Evolutionary conservation across 192 early-diverging fungal species (phyloP).

Genomic region (Umbelopsis ramanniana): DNA sequence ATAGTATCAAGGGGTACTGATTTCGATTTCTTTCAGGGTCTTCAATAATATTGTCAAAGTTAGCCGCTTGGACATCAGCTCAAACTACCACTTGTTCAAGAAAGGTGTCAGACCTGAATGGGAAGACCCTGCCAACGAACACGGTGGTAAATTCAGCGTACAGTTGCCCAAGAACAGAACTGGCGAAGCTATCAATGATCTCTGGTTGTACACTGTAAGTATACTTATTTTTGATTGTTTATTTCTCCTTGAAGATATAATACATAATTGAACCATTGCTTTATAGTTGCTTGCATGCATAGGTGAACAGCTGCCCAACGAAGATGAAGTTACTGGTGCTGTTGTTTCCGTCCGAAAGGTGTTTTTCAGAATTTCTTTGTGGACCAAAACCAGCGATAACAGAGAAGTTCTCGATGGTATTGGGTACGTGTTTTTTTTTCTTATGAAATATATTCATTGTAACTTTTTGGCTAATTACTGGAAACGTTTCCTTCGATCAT

Average conservation of each 20-base stretch:
- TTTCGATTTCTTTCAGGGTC: slow-evolving; percentile 48
- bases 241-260: neutral
- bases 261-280: neutral
- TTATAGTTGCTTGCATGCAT: slow-evolving; percentile 82
- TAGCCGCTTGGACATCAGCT: slow-evolving; percentile 69
- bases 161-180: slow-evolving; percentile 71
- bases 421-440: slow-evolving; percentile 47
- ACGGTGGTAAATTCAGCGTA: slow-evolving; percentile 92
- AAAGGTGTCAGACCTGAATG: slow-evolving; percentile 90
- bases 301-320: slow-evolving; percentile 82
- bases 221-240: neutral
- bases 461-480: neutral
- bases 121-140: slow-evolving; percentile 90
- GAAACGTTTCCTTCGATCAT: neutral
- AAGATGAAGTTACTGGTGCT: slow-evolving; percentile 84
- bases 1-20: neutral
- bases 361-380: slow-evolving; percentile 84
- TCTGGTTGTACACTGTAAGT: slow-evolving; percentile 85
- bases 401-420: slow-evolving; percentile 49
- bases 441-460: neutral
- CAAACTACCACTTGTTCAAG: slow-evolving; percentile 97
- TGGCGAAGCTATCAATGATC: slow-evolving; percentile 75
- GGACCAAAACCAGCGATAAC: slow-evolving; percentile 72
- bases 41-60: slow-evolving; percentile 88
- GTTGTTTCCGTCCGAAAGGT: slow-evolving; percentile 86